Percentiles rank a stretch among this genome's conserved stretches.
phyloP scores from a whole-genome alignment of 306 rosid species.

The Lotus japonicus region DNA sequence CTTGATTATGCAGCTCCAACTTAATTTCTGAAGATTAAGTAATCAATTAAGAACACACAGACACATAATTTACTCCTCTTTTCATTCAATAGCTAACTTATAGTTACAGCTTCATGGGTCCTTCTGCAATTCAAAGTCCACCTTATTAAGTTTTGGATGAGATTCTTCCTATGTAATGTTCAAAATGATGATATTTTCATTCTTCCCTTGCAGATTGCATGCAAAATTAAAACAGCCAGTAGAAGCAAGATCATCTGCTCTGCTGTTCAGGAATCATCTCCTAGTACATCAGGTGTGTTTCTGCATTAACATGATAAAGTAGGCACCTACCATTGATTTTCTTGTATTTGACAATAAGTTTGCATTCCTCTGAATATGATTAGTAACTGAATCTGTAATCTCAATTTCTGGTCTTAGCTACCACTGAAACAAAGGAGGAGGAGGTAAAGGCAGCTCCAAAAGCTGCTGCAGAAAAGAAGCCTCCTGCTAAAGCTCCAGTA shows the following conservation, averaged over 20 bases:
- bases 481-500: slow-evolving; percentile 63
- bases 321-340: background rate
- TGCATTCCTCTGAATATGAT: too few species aligned
- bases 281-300: slow-evolving; percentile 54
- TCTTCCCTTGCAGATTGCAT: slow-evolving; percentile 32
- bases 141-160: background rate
- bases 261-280: slow-evolving; percentile 82
- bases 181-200: background rate
- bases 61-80: background rate
- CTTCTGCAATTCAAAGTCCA: background rate
- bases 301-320: background rate
- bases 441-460: slow-evolving; percentile 48
- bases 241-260: slow-evolving; percentile 51
- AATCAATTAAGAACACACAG: background rate
- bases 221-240: slow-evolving; percentile 31
- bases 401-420: slow-evolving; percentile 29
- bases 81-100: background rate
- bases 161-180: background rate
- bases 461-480: slow-evolving; percentile 56
- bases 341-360: background rate
- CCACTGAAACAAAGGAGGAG: slow-evolving; percentile 50
- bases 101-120: background rate
- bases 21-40: background rate
- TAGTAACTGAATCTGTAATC: background rate
- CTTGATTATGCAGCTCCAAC: background rate